These are phyloP conservation scores for Blastomyces silverae DNA, from an alignment of 2,329 filamentous ascomycete genomes.

Conservation along the genomic window DNA sequence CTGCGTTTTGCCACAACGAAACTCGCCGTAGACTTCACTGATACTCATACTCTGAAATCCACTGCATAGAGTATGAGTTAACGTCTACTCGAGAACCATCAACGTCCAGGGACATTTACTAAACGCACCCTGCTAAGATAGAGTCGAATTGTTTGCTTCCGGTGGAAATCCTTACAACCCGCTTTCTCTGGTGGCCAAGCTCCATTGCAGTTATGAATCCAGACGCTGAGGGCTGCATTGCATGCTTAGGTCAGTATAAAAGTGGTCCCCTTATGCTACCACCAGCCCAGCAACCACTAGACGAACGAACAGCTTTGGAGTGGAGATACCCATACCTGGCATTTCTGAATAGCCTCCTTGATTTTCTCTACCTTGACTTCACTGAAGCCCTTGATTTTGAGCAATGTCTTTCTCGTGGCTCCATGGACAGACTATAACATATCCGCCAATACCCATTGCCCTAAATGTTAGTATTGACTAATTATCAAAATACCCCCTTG, in stretches of 20 bases:
- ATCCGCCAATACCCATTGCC: not conserved
- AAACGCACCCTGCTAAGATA: slow-evolving; percentile 54
- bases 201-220: slow-evolving; percentile 62
- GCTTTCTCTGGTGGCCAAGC: slow-evolving; percentile 55
- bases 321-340: slow-evolving; percentile 41
- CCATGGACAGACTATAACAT: slow-evolving; percentile 50
- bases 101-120: not conserved
- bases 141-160: slow-evolving; percentile 63
- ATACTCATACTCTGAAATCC: slow-evolving; percentile 66
- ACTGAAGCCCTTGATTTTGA: slow-evolving; percentile 64
- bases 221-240: slow-evolving; percentile 48
- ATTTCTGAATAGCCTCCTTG: slow-evolving; percentile 60
- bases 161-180: slow-evolving; percentile 59
- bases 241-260: slow-evolving; percentile 7
- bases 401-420: slow-evolving; percentile 53
- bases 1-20: slow-evolving; percentile 61
- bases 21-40: slow-evolving; percentile 47
- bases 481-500: not conserved
- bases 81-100: not conserved
- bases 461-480: not conserved
- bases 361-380: slow-evolving; percentile 65
- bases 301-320: not conserved
- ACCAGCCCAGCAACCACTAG: not conserved
- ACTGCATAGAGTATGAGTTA: slow-evolving; percentile 31
- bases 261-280: not conserved